phyloP scores from a whole-genome alignment of 2,329 filamentous ascomycete species.

The Trichoderma polysporum region DNA sequence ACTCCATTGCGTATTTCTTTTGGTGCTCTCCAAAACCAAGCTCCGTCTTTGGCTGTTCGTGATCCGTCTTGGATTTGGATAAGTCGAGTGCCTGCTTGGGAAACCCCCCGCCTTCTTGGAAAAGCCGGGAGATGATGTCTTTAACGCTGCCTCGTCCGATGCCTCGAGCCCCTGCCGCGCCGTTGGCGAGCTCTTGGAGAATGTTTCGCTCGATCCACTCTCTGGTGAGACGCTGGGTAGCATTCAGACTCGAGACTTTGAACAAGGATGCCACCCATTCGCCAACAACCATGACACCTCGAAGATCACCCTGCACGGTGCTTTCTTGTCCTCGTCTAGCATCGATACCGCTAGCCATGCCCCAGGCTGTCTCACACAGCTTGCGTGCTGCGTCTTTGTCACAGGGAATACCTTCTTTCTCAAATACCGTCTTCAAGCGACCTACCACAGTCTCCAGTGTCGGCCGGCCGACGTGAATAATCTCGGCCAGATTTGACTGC shows the following conservation, averaged over 20 bases:
- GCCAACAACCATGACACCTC: conserved; percentile 80
- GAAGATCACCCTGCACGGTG: conserved; percentile 70
- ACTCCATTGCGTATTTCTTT: conserved; percentile 70
- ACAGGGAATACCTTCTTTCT: conserved; percentile 82
- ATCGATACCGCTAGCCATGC: conserved; percentile 70
- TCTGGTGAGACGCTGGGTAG: conserved; percentile 58
- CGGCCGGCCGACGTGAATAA: conserved; percentile 88
- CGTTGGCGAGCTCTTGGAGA: conserved; percentile 65
- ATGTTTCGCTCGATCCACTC: conserved; percentile 76
- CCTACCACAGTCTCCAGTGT: conserved; percentile 80
- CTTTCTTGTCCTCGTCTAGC: conserved; percentile 66
- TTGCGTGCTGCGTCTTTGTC: conserved; percentile 87
- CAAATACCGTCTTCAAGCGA: conserved; percentile 79
- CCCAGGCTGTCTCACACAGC: conserved; percentile 80
- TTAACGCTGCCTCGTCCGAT: conserved; percentile 69
- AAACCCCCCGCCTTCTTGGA: conserved; percentile 76
- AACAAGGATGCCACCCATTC: conserved; percentile 82
- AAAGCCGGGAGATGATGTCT: conserved; percentile 76
- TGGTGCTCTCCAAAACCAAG: conserved; percentile 71
- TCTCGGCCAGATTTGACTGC: conserved; percentile 81
- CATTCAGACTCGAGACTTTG: conserved; percentile 46
- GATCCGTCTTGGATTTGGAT: conserved; percentile 43
- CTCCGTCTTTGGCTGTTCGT: conserved; percentile 57
- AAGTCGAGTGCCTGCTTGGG: conserved; percentile 54
- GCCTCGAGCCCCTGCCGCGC: conserved; percentile 69